Evolutionary conservation across 257 asterid genomes (phyloP).

Genomic region (Mitragyna speciosa): DNA sequence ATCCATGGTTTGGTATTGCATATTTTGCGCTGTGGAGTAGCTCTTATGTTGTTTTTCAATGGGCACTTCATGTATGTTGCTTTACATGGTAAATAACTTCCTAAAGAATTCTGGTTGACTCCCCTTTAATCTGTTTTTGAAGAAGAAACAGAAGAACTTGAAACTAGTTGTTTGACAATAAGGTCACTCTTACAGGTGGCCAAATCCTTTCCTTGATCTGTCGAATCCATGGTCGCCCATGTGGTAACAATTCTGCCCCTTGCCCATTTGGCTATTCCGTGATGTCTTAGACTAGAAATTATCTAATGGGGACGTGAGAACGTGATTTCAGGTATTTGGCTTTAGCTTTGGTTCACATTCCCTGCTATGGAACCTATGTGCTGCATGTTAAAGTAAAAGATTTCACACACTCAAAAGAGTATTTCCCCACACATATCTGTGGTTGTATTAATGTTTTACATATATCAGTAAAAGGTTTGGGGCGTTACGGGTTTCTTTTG

Average conservation of each 20-base stretch:
- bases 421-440: constrained; percentile 46
- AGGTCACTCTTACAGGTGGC: constrained; percentile 76
- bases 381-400: constrained; percentile 59
- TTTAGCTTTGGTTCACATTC: constrained; percentile 67
- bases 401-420: constrained; percentile 45
- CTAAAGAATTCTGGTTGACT: not conserved
- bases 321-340: constrained; percentile 60
- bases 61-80: constrained; percentile 79
- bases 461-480: no score
- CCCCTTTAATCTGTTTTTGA: not conserved
- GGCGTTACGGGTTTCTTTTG: no score
- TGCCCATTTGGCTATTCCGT: not conserved
- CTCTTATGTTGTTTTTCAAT: constrained; percentile 66
- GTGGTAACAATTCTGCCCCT: constrained; percentile 43
- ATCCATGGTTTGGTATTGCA: constrained; percentile 59
- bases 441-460: constrained; percentile 44
- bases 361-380: constrained; percentile 63
- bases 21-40: constrained; percentile 71
- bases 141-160: not conserved
- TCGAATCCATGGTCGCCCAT: constrained; percentile 74
- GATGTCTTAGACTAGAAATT: not conserved
- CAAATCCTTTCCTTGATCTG: constrained; percentile 92
- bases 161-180: not conserved
- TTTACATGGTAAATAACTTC: constrained; percentile 49
- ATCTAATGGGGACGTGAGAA: not conserved